Evolutionary conservation across 345 rosid species (phyloP), one percentile per base, ranked within the genome.

Genomic region (Populus nigra): DNA sequence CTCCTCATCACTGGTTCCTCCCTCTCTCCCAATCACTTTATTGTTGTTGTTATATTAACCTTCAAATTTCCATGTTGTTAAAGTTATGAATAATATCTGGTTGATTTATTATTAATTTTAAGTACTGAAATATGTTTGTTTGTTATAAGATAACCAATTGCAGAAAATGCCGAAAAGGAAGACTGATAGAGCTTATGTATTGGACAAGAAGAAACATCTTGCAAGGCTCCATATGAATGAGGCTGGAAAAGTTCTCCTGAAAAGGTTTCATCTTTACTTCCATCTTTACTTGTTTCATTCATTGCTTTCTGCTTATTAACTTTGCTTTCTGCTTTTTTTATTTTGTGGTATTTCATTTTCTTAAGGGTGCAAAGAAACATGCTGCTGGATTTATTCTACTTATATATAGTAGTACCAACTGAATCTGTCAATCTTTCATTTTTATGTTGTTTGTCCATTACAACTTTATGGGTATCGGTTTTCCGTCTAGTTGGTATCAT

Each of bases 141-240:
- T 69, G 74, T 78, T 88, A 35, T 62, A 90, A 96, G 99, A 96
- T 87, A 96, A 94, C 68, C 98, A 96, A 77, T 89, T 94, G 92
- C 99, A 93, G 95, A 96, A 91, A 86, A 91, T 88, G 88, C 99
- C 99, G 0, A 96, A 89, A 79, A 87, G 99, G 86, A 94, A 94
- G 90, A 96, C 99, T 7, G 98, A 96, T 75, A 89, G 77, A 85
- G 92, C 99, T 0, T 90, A 89, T 84, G 99, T 89, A 53, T 86
- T 96, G 83, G 97, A 96, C 87, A 96, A 94, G 91, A 84, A 82
- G 80, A 91, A 92, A 89, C 97, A 94, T 83, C 99, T 96, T 76
- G 96, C 96, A 16, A 87, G 99, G 78, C 77, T 96, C 71, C 91
- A 96, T 77, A 73, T 87, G 66, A 79, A 75, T 9, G 95, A 96